phyloP scores from a whole-genome alignment of 305 asterid species.

The Fraxinus latifolia region DNA sequence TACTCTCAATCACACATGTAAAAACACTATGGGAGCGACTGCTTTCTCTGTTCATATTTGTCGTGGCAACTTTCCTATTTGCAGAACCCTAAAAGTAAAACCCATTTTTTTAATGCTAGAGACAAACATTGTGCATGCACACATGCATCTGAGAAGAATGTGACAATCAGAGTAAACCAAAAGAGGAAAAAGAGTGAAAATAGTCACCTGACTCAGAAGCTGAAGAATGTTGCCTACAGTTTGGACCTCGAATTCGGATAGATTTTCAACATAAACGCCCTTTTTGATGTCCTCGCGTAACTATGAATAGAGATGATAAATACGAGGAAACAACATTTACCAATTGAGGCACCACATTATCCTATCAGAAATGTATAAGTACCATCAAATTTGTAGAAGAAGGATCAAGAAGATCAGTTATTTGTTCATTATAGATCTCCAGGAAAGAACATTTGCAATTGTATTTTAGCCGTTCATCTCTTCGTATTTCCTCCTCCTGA shows the following conservation, averaged over 20 bases:
- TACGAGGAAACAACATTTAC: slow-evolving; percentile 13
- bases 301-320: slow-evolving; percentile 32
- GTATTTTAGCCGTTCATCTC: slow-evolving; percentile 73
- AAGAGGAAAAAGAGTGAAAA: slow-evolving; percentile 1
- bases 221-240: slow-evolving; percentile 87
- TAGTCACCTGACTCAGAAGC: slow-evolving; percentile 75
- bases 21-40: slow-evolving; percentile 98
- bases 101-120: slow-evolving; percentile 14
- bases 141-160: slow-evolving; percentile 1
- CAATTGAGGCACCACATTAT: slow-evolving; percentile 11
- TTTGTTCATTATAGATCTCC: slow-evolving; percentile 93
- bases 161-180: slow-evolving; percentile 10
- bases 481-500: slow-evolving; percentile 88
- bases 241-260: slow-evolving; percentile 83
- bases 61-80: slow-evolving; percentile 90
- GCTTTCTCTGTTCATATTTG: slow-evolving; percentile 99
- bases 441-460: slow-evolving; percentile 91
- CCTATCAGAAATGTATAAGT: slow-evolving; percentile 23
- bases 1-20: slow-evolving; percentile 95
- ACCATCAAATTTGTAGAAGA: slow-evolving; percentile 91
- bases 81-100: slow-evolving; percentile 66
- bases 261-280: slow-evolving; percentile 92
- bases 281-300: slow-evolving; percentile 82
- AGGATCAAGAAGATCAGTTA: slow-evolving; percentile 93
- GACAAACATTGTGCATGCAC: slow-evolving; percentile 9